Evolutionary conservation across 2,329 filamentous ascomycete species (phyloP).

Genomic region (Fusarium graminum): DNA sequence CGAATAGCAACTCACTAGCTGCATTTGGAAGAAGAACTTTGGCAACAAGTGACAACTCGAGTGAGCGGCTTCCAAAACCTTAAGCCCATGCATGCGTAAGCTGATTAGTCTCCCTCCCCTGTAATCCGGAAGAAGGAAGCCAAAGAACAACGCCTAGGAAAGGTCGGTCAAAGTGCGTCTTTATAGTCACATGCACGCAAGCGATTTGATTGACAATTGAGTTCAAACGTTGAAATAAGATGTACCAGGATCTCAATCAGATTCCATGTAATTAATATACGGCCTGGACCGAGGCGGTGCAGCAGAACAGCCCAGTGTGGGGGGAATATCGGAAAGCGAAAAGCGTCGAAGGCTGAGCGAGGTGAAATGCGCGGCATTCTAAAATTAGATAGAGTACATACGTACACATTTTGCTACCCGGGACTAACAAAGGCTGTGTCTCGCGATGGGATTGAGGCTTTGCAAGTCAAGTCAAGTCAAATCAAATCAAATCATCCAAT

Average conservation of each 20-base stretch:
- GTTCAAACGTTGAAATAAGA: slow-evolving; percentile 2
- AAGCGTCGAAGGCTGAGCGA: slow-evolving; percentile 41
- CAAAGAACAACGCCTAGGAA: neutral
- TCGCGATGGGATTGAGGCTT: slow-evolving; percentile 33
- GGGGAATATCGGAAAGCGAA: neutral
- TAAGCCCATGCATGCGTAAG: slow-evolving; percentile 15
- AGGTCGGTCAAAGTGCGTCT: neutral
- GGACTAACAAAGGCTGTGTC: slow-evolving; percentile 41
- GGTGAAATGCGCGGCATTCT: slow-evolving; percentile 40
- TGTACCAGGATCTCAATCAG: slow-evolving; percentile 6
- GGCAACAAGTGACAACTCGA: slow-evolving; percentile 8
- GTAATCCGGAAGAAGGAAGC: neutral
- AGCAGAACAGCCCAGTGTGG: slow-evolving; percentile 5
- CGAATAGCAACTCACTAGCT: slow-evolving; percentile 1
- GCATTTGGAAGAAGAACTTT: slow-evolving; percentile 25
- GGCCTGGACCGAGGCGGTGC: slow-evolving; percentile 9
- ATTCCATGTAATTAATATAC: slow-evolving; percentile 2
- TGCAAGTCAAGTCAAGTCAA: slow-evolving; percentile 13
- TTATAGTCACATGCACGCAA: neutral
- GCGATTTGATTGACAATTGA: neutral
- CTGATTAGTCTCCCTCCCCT: neutral
- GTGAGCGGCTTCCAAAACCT: slow-evolving; percentile 10
- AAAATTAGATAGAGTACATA: slow-evolving; percentile 44
- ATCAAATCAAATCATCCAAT: slow-evolving; percentile 4
- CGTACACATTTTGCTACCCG: slow-evolving; percentile 25